Base-by-base conservation (phyloP, 1,284 basidiomycete genomes). In the Sporisorium iseilematis-ciliati region DNA sequence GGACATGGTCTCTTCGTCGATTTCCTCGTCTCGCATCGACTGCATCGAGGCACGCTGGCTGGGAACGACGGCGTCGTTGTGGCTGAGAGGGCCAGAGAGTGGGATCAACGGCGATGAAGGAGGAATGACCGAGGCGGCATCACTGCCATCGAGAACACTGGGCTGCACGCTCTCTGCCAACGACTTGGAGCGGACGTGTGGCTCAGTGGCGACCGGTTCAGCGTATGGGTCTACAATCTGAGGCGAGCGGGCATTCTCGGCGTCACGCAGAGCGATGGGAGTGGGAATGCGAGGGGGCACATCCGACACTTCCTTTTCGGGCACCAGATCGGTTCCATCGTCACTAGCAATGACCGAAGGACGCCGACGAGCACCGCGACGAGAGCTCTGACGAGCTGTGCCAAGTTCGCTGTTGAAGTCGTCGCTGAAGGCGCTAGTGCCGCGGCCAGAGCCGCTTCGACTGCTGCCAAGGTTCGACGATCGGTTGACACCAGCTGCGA, bases 51-150 rank as follows among this genome's bases (percentile, higher is more conserved):
- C 41, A 40, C 69, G 62, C 58, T 68, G 65, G 43, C 75, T 72
- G 31, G 65, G 65, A 12, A 73, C 66, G 21, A 73, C 54, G 20
- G 75, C 75, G 29, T 73, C 70, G 52, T 58, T 66, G 65, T 73
- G 69, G 63, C 75, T 77, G 52, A 77, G 63, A 7, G 75, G 75
- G 7, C 75, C 75, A n/a, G 75, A 77, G 21, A 56, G n/a, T 4
- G 75, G 75, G 20, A 77, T 73, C 40, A 77, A 41, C 7, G 75
- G 75, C 2, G 74, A 76, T 16, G 74, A 62, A 7, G 73, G 74
- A 0, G 57, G 65, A 8, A 72, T 48, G 25, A 72, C 55, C 4
- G 74, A 71, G 42, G 65, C 65, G 41, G 58, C 55, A 20, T 76
- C 74, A 49, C 72, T 69, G 51, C 35, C 56, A 23, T 76, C 68